A percentile compares a stretch with the other conserved stretches of the same genome.
Conservation (phyloP, 2,329 filamentous ascomycete species). For the Pseudocercospora vitis region DNA sequence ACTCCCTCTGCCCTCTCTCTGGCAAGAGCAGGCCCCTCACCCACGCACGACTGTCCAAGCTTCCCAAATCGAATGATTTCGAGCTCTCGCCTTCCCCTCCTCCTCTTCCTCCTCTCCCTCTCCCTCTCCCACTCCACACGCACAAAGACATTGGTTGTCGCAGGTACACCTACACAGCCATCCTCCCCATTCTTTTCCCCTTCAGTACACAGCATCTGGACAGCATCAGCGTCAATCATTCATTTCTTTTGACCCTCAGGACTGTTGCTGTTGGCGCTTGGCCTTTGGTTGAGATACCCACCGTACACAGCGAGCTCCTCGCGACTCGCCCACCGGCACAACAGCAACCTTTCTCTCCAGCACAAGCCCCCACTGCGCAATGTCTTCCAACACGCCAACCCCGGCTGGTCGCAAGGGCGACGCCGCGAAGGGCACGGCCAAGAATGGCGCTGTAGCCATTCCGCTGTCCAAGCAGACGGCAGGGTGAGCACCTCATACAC, state of each 20-base stretch:
- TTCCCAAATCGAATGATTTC: too few relatives aligned
- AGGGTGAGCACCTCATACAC: not conserved
- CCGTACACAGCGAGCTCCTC: not conserved
- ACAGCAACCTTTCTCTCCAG: not conserved
- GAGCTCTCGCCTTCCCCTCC: constrained; percentile 10
- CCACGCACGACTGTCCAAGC: not conserved
- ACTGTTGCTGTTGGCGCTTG: constrained; percentile 1
- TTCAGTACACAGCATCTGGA: not conserved
- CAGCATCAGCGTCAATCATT: not conserved
- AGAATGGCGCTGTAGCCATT: constrained; percentile 1
- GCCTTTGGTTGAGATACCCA: constrained; percentile 1
- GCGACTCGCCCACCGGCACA: not conserved
- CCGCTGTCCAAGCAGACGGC: not conserved
- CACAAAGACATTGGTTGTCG: not conserved
- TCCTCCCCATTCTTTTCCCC: constrained; percentile 5
- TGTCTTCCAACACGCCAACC: not conserved
- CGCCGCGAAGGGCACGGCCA: not conserved
- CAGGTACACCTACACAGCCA: constrained; percentile 3
- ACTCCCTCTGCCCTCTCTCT: not conserved
- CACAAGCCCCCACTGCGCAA: not conserved
- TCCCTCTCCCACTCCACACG: not conserved
- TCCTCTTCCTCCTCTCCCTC: constrained; percentile 11
- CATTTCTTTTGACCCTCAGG: not conserved
- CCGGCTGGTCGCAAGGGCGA: constrained; percentile 2
- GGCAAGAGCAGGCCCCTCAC: not conserved